phyloP scores from a whole-genome alignment of 306 rosid genomes.

The Morella rubra region DNA sequence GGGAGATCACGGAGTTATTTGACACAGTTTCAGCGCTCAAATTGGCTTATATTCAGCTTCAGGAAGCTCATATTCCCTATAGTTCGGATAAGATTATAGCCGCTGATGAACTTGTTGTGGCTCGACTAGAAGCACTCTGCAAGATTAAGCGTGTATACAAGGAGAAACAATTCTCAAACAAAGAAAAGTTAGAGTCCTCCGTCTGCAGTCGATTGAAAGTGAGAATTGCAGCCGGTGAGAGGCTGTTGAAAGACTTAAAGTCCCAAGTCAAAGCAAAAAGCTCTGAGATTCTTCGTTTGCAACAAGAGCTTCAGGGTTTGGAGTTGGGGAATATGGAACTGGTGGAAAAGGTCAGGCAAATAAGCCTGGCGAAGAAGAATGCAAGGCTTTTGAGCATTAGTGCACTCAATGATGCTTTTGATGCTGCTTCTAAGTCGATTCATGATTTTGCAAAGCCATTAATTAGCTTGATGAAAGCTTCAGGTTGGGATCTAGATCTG shows the following conservation, averaged over 20 bases:
- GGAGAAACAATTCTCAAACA: constrained; percentile 35
- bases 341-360: constrained; percentile 44
- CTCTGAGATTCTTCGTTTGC: constrained; percentile 44
- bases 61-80: constrained; percentile 78
- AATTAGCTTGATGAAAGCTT: constrained; percentile 72
- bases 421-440: constrained; percentile 57
- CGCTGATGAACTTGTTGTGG: constrained; percentile 62
- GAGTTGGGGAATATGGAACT: constrained; percentile 39
- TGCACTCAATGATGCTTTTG: constrained; percentile 46
- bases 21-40: constrained; percentile 61
- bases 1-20: constrained; percentile 49
- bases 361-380: constrained; percentile 43
- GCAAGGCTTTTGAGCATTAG: constrained; percentile 34
- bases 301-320: constrained; percentile 39
- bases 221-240: constrained; percentile 47
- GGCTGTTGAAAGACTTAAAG: constrained; percentile 50
- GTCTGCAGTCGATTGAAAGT: constrained; percentile 33
- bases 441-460: constrained; percentile 86
- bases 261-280: constrained; percentile 45
- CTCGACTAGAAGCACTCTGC: constrained; percentile 69
- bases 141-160: constrained; percentile 55
- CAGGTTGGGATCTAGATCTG: constrained; percentile 79
- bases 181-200: constrained; percentile 25
- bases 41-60: constrained; percentile 76
- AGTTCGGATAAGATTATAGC: constrained; percentile 63